Base-by-base conservation (phyloP, 805 yeast species). In the Kuraishia hungarica region DNA sequence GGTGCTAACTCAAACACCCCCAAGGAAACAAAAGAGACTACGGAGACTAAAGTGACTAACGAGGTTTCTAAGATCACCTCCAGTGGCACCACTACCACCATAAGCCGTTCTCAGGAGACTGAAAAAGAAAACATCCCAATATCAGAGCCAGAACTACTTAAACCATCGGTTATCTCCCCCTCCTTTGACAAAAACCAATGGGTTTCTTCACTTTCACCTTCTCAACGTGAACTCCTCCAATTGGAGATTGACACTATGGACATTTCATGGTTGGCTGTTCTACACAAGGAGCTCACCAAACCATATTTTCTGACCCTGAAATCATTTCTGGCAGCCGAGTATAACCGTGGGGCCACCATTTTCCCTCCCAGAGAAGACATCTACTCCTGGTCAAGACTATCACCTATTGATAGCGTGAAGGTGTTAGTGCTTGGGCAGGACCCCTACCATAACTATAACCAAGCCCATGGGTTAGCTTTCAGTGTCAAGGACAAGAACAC, bases 391-490 rank as follows among this genome's bases (percentile, higher is more conserved):
- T 84, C 96, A 1, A 79, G 90, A 35, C 75, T 84, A 19, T 90
- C 98, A 0, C 96, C 97, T 0, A 72, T 93, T 21, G 73, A 81
- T 2, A 67, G 79, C 2, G 87, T 91, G 20, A 84, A 83, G 63
- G 94, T 93, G 26, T 78, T 94, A 1, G 79, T 94, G 13, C 73
- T 94, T 50, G 99, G 99, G 0, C 99, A 94, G 68, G 99, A 94
- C 67, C 99, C 99, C 0, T 94, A 94, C 67, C 99, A 94, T 69
- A 90, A 91, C 67, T 70, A 70, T 62, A 87, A 88, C 66, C 99
- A 94, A 68, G 99, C 99, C 0, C 99, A 94, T 65, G 99, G 99
- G 0, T 72, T 94, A 28, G 98, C 99, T 2, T 94, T 94, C 62
- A 87, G 96, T 21, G 98, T 94, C 1, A 77, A 82, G 55, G 86